Conservation (phyloP, 148 eudicot genomes). For the Rhododendron ovatum region DNA sequence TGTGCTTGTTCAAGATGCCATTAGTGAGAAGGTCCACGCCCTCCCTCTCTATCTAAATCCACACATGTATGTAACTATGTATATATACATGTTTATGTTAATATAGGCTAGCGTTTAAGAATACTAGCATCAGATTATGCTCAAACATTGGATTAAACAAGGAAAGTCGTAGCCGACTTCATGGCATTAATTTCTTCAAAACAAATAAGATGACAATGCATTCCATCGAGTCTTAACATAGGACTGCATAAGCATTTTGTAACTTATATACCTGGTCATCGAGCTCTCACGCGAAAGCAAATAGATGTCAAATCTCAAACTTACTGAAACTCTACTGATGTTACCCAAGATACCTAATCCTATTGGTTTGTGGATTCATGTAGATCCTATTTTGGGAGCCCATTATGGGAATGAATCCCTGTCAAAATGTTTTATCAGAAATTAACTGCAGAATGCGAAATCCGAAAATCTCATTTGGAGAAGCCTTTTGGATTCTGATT, state of each 20-base stretch:
- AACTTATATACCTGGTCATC: too few relatives aligned
- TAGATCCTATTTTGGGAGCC: too few relatives aligned
- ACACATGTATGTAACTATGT: not conserved
- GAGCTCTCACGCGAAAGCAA: not conserved
- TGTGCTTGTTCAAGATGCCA: constrained; percentile 97
- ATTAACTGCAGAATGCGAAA: too few relatives aligned
- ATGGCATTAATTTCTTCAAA: not conserved
- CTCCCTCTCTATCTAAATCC: not conserved
- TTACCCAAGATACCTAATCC: not conserved
- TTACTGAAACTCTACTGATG: not conserved
- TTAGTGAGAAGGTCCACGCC: constrained; percentile 78
- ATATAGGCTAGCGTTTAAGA: not conserved
- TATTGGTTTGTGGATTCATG: too few relatives aligned
- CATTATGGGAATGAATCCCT: too few relatives aligned
- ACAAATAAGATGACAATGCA: too few relatives aligned
- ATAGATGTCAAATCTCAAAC: not conserved
- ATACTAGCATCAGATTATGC: too few relatives aligned
- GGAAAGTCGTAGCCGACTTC: not conserved
- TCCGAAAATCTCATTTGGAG: too few relatives aligned
- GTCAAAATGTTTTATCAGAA: too few relatives aligned
- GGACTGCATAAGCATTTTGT: not conserved
- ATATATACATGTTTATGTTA: too few relatives aligned
- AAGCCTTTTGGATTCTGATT: too few relatives aligned
- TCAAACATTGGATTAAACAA: not conserved
- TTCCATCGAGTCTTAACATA: not conserved